Evolutionary conservation across 176 grass and related monocot genomes (phyloP).

Genomic region (Saccharum spontaneum): DNA sequence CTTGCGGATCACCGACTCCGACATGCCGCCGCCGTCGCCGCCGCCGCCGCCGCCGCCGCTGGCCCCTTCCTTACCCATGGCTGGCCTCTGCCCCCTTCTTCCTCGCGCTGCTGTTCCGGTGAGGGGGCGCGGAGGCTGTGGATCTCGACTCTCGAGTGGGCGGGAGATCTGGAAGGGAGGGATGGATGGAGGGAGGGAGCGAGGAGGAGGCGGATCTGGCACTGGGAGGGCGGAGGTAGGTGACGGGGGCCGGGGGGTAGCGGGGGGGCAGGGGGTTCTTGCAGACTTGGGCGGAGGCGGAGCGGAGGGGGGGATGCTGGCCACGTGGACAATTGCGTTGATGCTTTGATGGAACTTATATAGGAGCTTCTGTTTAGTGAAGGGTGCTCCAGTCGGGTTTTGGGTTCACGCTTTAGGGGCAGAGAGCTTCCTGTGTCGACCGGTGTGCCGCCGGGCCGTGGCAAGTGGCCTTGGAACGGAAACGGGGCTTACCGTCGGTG

Average conservation of each 20-base stretch:
- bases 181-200: neutral
- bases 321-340: slow-evolving; percentile 34
- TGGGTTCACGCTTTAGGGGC: neutral
- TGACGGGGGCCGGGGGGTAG: too few species aligned
- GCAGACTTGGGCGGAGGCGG: neutral
- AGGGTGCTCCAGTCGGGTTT: neutral
- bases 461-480: too few species aligned
- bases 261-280: neutral
- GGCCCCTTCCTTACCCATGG: slow-evolving; percentile 58
- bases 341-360: neutral
- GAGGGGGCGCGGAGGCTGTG: neutral
- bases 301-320: slow-evolving; percentile 21
- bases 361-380: neutral
- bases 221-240: slow-evolving; percentile 24
- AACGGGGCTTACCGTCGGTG: too few species aligned
- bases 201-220: slow-evolving; percentile 35
- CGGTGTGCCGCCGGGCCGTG: too few species aligned
- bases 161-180: slow-evolving; percentile 24
- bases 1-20: slow-evolving; percentile 79
- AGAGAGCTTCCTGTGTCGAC: too few species aligned
- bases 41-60: slow-evolving; percentile 24
- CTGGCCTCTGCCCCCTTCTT: neutral
- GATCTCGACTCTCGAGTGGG: slow-evolving; percentile 10
- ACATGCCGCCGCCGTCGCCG: slow-evolving; percentile 44
- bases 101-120: neutral